Evolutionary conservation across 2,329 filamentous ascomycete genomes (phyloP).

Genomic region (Curvularia eragrostidis): DNA sequence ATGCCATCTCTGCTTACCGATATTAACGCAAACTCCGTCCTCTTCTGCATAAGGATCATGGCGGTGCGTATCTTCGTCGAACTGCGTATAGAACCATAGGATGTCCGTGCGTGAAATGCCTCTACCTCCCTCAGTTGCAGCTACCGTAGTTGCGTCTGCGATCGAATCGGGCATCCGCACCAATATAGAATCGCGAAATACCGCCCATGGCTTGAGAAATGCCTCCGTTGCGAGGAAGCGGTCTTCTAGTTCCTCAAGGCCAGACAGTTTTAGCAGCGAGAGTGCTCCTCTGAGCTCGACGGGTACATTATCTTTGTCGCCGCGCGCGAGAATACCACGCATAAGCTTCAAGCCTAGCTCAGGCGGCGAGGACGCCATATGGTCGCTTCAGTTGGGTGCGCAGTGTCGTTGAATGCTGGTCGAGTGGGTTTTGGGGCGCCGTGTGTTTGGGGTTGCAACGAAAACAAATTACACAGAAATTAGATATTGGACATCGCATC

Average conservation of each 20-base stretch:
- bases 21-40: constrained; percentile 20
- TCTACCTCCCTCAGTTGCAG: not conserved
- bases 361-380: constrained; percentile 14
- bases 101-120: constrained; percentile 33
- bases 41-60: constrained; percentile 35
- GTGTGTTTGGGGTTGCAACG: not conserved
- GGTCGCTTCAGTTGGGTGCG: not conserved
- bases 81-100: constrained; percentile 44
- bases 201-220: constrained; percentile 42
- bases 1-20: constrained; percentile 39
- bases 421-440: not conserved
- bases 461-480: not conserved
- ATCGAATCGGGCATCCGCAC: constrained; percentile 25
- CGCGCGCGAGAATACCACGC: constrained; percentile 23
- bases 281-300: constrained; percentile 33
- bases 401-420: not conserved
- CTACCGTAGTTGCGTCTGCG: constrained; percentile 14
- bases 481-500: not conserved
- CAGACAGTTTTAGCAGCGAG: constrained; percentile 29
- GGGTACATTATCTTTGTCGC: constrained; percentile 24
- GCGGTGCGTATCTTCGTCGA: constrained; percentile 35
- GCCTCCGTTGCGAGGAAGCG: constrained; percentile 37
- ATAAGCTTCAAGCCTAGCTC: constrained; percentile 18
- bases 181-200: constrained; percentile 40
- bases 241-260: constrained; percentile 35